Evolutionary conservation across 179 eudicot species (phyloP), one percentile per base, ranked within the genome.

Genomic region (Silene coronaria): DNA sequence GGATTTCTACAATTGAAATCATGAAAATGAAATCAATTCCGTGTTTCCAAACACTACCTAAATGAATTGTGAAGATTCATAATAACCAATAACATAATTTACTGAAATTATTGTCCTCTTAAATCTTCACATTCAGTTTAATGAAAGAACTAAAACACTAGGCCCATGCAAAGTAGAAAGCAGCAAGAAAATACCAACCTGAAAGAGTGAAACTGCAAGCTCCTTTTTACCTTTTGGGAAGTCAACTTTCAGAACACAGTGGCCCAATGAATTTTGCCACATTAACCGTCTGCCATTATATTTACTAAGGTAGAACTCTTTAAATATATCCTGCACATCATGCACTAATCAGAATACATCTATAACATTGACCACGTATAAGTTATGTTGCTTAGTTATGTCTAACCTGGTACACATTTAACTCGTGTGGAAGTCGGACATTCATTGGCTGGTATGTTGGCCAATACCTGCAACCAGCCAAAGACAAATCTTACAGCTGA

Each of bases 361-460:
- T 14, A n/a, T 57, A n/a, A 53, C 30, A 36, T 26, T 26, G 10
- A 60, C 6, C 7, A 21, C 24, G 61, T 5, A 36, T 0, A 75
- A 19, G 27, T 27, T 45, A 42, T 17, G 42, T 14, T 63, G 45
- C 73, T 67, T 13, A 55, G 53, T 77, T 70, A 28, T 75, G 59
- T 12, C 85, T 80, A 77, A 95, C 99, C 97, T 95, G 99, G 84
- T 95, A 95, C 22, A 89, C 89, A 85, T 93, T 95, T 71, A 95
- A 85, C 78, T 95, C 99, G 45, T 87, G 96, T 55, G 99, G 99
- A 74, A 95, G 99, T 66, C 96, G 88, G 48, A 95, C 90, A 88
- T 90, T 92, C 99, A 92, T 95, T 2, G 99, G 99, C 5, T 95
- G 97, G 85, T 95, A 95, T 17, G 99, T 95, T 59, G 99, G 99